A percentile compares a stretch with the other conserved stretches of the same genome.
phyloP scores from a whole-genome alignment of 805 yeast genomes.

The Pichia californica region DNA sequence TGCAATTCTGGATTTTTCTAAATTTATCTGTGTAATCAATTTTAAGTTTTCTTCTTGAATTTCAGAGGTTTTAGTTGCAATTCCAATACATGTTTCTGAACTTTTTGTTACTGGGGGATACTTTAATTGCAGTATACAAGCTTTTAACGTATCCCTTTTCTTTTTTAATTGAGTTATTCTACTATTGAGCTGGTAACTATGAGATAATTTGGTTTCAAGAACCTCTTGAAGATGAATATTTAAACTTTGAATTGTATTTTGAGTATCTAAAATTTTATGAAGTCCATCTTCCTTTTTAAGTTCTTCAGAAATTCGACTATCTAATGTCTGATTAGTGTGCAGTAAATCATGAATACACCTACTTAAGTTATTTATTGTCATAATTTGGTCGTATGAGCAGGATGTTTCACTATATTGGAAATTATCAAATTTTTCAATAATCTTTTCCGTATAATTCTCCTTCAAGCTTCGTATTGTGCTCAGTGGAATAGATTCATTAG shows the following conservation, averaged over 20 bases:
- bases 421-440: not conserved
- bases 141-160: not conserved
- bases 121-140: not conserved
- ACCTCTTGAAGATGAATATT: not conserved
- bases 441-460: conserved; percentile 4
- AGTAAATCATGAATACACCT: conserved; percentile 31
- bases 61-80: conserved; percentile 1
- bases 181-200: not conserved
- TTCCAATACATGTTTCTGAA: not conserved
- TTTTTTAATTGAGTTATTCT: not conserved
- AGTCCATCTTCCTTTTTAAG: not conserved
- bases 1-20: conserved; percentile 24
- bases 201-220: not conserved
- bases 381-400: conserved; percentile 34
- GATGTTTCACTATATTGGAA: conserved; percentile 17
- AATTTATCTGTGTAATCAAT: conserved; percentile 8
- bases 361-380: conserved; percentile 36
- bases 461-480: conserved; percentile 13
- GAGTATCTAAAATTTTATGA: not conserved
- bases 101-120: conserved; percentile 1
- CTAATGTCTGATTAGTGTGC: conserved; percentile 14
- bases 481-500: conserved; percentile 11
- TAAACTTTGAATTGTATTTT: not conserved
- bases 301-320: not conserved
- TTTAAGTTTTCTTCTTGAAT: conserved; percentile 1